A percentile compares a stretch with the other conserved stretches of the same genome.
Evolutionary conservation across 805 yeast species (phyloP).

Genomic region (Babjeviella inositovora): DNA sequence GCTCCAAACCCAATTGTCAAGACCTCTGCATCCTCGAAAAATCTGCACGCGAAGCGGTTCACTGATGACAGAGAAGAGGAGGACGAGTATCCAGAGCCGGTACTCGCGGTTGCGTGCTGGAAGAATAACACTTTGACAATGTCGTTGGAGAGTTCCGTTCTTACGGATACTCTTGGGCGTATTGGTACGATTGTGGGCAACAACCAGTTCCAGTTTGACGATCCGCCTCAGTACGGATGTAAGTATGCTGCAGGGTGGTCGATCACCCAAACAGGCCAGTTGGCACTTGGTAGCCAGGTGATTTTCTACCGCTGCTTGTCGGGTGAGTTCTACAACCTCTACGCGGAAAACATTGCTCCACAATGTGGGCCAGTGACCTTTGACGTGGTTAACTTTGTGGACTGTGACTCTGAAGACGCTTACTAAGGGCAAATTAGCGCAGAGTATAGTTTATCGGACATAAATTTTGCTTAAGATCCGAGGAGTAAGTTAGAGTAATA

Average conservation of each 20-base stretch:
- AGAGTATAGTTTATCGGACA: too few species aligned
- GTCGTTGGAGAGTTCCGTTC: conserved; percentile 19
- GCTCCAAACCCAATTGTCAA: too few species aligned
- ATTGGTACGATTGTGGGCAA: conserved; percentile 44
- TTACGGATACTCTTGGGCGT: conserved; percentile 32
- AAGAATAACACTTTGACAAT: conserved; percentile 21
- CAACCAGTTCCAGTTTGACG: conserved; percentile 53
- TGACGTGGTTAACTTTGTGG: conserved; percentile 23
- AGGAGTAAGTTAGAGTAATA: too few species aligned
- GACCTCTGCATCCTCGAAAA: too few species aligned
- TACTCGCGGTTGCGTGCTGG: conserved; percentile 13
- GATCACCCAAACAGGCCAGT: conserved; percentile 22
- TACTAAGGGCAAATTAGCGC: too few species aligned
- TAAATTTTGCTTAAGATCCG: too few species aligned
- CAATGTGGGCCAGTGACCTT: conserved; percentile 30
- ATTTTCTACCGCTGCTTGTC: conserved; percentile 38
- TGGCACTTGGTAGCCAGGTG: conserved; percentile 30
- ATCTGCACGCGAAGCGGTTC: too few species aligned
- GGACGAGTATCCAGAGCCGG: too few species aligned
- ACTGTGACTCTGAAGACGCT: conserved; percentile 13
- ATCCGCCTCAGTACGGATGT: conserved; percentile 48
- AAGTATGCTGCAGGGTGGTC: conserved; percentile 37
- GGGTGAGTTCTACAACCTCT: conserved; percentile 43
- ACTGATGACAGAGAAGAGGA: too few species aligned
- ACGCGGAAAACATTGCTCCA: conserved; percentile 26